Conservation (phyloP, 139 green algal genomes). For the Haematococcus sp. region DNA sequence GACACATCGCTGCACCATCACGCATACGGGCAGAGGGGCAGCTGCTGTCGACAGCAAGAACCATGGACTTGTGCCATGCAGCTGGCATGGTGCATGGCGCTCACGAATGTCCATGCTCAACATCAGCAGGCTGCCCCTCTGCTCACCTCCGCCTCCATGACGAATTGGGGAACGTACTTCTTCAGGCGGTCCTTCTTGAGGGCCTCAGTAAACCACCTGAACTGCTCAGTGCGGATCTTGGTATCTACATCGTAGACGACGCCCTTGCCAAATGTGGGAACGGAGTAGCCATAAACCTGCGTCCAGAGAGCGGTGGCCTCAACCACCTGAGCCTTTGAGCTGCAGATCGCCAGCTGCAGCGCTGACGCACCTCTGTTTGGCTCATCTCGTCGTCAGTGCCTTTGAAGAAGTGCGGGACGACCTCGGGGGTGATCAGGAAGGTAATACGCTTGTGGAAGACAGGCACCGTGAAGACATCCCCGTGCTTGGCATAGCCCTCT, state of each 20-base stretch:
- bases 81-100: not conserved
- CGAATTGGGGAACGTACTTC: constrained; percentile 89
- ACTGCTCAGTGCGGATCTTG: constrained; percentile 91
- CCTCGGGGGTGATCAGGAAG: constrained; percentile 91
- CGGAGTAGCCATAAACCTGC: constrained; percentile 96
- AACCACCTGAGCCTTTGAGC: constrained; percentile 1
- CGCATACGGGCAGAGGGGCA: no score
- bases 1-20: no score
- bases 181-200: constrained; percentile 85
- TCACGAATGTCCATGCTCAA: not conserved
- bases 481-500: constrained; percentile 75
- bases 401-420: constrained; percentile 95
- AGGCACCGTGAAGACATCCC: constrained; percentile 95
- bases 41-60: no score
- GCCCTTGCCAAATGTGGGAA: constrained; percentile 94
- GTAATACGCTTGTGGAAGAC: constrained; percentile 95
- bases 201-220: constrained; percentile 93
- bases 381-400: constrained; percentile 87
- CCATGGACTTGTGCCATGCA: not conserved
- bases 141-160: constrained; percentile 73
- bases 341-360: not conserved
- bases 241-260: constrained; percentile 99
- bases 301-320: not conserved
- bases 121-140: not conserved
- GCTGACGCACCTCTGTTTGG: constrained; percentile 75